Conservation (phyloP, 176 grass and related monocot species). For the Oryza glaberrima region DNA sequence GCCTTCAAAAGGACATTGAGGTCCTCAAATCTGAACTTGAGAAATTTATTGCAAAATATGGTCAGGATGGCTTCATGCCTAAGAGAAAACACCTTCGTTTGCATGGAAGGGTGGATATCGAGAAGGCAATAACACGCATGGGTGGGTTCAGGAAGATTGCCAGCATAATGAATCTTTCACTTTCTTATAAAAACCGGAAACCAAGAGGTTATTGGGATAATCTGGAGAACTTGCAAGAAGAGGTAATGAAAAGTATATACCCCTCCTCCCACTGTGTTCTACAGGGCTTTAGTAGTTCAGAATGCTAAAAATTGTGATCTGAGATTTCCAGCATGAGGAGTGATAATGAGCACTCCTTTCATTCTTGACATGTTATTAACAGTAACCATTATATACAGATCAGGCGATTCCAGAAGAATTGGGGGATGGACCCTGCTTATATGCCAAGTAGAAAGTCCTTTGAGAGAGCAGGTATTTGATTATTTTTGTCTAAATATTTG, state of each 20-base stretch:
- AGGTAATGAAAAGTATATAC: constrained; percentile 51
- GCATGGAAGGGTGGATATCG: constrained; percentile 93
- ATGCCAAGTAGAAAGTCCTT: constrained; percentile 97
- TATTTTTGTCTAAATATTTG: background rate
- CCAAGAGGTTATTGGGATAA: constrained; percentile 98
- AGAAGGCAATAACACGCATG: constrained; percentile 97
- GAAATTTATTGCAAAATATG: constrained; percentile 72
- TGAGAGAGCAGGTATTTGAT: constrained; percentile 79
- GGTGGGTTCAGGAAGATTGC: constrained; percentile 93
- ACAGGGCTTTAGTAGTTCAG: background rate
- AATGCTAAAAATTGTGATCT: background rate
- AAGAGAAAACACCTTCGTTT: constrained; percentile 90
- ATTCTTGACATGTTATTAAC: constrained; percentile 10
- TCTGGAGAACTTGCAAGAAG: constrained; percentile 93
- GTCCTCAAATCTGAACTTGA: constrained; percentile 76
- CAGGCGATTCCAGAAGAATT: constrained; percentile 79
- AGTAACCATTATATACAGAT: constrained; percentile 56
- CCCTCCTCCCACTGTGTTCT: background rate
- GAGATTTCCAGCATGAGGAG: constrained; percentile 5
- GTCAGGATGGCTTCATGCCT: constrained; percentile 90
- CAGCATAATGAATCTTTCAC: constrained; percentile 73
- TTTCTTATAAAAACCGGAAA: constrained; percentile 89
- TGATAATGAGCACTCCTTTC: background rate
- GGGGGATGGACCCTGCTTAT: constrained; percentile 87
- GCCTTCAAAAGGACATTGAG: constrained; percentile 81